Evolutionary conservation across 75 land plant species (phyloP), one percentile per base, ranked within the genome.

Genomic region (Gnetum montanum): DNA sequence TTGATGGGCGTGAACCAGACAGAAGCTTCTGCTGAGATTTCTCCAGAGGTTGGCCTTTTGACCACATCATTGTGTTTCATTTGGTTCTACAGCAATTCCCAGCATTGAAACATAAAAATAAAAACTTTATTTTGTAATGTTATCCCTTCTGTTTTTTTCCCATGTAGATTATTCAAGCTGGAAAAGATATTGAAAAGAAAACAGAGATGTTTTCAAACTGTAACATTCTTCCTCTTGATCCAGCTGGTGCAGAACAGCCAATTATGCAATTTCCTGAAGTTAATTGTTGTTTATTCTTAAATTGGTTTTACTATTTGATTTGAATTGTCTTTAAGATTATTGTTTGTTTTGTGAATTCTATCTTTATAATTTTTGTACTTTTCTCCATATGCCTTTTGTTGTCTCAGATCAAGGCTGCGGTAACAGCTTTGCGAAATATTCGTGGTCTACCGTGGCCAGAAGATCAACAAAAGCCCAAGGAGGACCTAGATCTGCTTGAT

Each of bases 181-280:
- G 64, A 38, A 72, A 79, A 15, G 76, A 73, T 27, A 67, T 70
- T 51, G 72, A 74, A 36, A 57, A 68, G 27, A 89, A 74, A 34
- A 60, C 75, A 46, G 75, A 70, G 27, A 58, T 68, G 11, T 91
- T 64, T 64, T 77, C 56, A 44, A 75, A 79, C n/a, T 94, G 80
- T 67, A 95, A 95, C 61, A 79, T 95, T 63, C 85, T 95, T 35
- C 99, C 99, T 30, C 85, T 95, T 59, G 82, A 83, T 75, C 56
- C 81, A 25, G 78, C 65, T 27, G 83, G 85, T 55, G 67, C 68
- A 40, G 60, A 79, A n/a, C 92, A 83, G 58, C 72, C 88, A 23
- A 95, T 90, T 43, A 83, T 90, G 92, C 76, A 69, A 53, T 54
- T 86, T 28, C 83, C 82, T 41, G 99, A 95, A 97, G 99, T 95